Evolutionary conservation across 2,329 filamentous ascomycete genomes (phyloP).

Genomic region (Aspergillus clavatus): DNA sequence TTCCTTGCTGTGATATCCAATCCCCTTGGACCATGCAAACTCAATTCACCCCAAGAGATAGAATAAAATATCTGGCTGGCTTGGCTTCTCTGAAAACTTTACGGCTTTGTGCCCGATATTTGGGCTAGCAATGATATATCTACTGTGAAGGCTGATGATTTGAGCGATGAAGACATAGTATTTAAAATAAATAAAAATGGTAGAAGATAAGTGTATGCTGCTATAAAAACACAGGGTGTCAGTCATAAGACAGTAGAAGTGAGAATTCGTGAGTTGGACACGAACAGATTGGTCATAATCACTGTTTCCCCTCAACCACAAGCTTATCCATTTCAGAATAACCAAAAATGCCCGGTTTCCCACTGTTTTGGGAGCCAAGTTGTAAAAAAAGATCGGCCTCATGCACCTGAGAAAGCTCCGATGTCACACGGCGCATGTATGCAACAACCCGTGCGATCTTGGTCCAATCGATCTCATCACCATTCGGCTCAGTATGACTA

Average conservation of each 20-base stretch:
- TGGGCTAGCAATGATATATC: not conserved
- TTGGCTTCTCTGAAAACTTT: not conserved
- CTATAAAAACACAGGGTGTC: not conserved
- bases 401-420: conserved; percentile 48
- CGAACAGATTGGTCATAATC: conserved; percentile 1
- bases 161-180: not conserved
- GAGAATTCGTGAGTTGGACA: conserved; percentile 2
- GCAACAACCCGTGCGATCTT: conserved; percentile 58
- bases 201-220: not conserved
- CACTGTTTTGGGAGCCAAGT: conserved; percentile 36
- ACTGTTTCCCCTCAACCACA: conserved; percentile 32
- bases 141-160: not conserved
- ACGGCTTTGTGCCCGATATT: not conserved
- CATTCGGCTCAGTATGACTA: conserved; percentile 40
- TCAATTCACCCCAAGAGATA: too few species aligned
- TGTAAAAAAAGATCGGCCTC: conserved; percentile 55
- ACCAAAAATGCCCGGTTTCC: conserved; percentile 32
- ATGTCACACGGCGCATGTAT: conserved; percentile 57
- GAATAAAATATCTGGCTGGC: not conserved
- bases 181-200: not conserved
- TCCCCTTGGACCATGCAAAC: not conserved
- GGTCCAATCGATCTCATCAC: conserved; percentile 53
- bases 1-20: not conserved
- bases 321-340: conserved; percentile 34
- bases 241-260: conserved; percentile 2